A percentile compares a stretch with the other conserved stretches of the same genome.
These are phyloP conservation scores for Aspergillus tanneri DNA, from an alignment of 2,329 filamentous ascomycete genomes.

Conservation along the genomic window DNA sequence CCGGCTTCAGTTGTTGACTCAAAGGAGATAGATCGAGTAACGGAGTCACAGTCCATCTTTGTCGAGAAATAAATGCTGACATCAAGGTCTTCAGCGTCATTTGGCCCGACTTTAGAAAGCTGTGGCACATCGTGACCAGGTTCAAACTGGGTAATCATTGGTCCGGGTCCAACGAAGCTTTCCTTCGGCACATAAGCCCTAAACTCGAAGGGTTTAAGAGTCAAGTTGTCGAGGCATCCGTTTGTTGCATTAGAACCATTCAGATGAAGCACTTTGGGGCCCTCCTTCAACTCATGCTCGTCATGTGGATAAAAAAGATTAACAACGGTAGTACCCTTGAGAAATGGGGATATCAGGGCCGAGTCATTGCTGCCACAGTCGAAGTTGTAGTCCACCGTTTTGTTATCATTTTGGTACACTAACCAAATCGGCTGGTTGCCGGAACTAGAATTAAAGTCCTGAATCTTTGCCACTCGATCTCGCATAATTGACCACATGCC, in stretches of 20 bases:
- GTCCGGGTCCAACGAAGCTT: conserved; percentile 52
- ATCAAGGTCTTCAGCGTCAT: conserved; percentile 46
- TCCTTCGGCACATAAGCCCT: conserved; percentile 58
- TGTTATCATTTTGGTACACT: conserved; percentile 48
- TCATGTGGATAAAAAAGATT: conserved; percentile 65
- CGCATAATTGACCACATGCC: conserved; percentile 62
- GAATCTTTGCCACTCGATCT: conserved; percentile 50
- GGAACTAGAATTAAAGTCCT: conserved; percentile 48
- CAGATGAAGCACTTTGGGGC: conserved; percentile 48
- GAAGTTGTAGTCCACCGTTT: conserved; percentile 55
- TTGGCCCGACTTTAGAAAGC: conserved; percentile 46
- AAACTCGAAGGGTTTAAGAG: conserved; percentile 58
- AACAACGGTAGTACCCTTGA: conserved; percentile 55
- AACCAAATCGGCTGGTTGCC: conserved; percentile 50
- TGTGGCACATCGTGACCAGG: conserved; percentile 63
- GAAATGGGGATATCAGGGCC: conserved; percentile 59
- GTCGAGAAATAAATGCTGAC: conserved; percentile 60
- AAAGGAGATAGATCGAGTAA: conserved; percentile 52
- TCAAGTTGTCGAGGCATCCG: conserved; percentile 57
- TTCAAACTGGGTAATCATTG: conserved; percentile 59
- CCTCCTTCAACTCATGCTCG: conserved; percentile 51
- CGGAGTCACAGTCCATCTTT: conserved; percentile 60
- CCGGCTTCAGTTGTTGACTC: conserved; percentile 54
- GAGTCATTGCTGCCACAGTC: conserved; percentile 53
- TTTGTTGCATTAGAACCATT: conserved; percentile 50